phyloP scores from a whole-genome alignment of 2,329 filamentous ascomycete genomes.

The Colletotrichum filicis region DNA sequence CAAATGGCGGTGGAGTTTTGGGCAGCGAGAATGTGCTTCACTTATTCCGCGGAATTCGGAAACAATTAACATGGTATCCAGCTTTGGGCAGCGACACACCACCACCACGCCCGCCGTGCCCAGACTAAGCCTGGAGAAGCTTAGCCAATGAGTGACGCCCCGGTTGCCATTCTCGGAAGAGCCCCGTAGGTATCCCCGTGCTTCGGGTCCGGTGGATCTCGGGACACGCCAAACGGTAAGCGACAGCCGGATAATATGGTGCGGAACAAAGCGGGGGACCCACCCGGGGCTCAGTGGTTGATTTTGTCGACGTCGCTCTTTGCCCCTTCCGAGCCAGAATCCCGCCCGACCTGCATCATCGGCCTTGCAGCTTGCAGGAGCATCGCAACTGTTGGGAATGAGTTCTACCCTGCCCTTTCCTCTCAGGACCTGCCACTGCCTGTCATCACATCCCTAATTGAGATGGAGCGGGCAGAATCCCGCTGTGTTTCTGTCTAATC shows the following conservation, averaged over 20 bases:
- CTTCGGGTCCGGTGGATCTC: not conserved
- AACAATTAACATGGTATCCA: not conserved
- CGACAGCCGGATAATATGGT: not conserved
- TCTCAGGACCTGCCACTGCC: not conserved
- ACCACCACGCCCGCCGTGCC: not conserved
- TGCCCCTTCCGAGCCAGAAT: not conserved
- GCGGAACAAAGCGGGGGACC: conserved; percentile 7
- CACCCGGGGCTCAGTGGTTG: not conserved
- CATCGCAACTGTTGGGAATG: not conserved
- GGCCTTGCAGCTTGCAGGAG: not conserved
- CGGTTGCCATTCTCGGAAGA: conserved; percentile 26
- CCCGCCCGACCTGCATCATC: not conserved
- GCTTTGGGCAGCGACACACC: conserved; percentile 1
- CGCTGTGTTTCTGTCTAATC: not conserved
- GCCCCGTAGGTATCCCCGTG: not conserved
- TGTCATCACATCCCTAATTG: not conserved
- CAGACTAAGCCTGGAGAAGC: not conserved
- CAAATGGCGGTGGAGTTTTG: not conserved
- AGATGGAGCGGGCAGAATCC: not conserved
- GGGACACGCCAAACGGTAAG: not conserved
- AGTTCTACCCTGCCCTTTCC: not conserved
- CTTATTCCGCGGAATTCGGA: not conserved
- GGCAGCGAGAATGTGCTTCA: not conserved
- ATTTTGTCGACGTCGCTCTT: not conserved
- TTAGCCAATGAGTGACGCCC: conserved; percentile 18